Evolutionary conservation across 805 yeast genomes (phyloP), one percentile per base, ranked within the genome.

Genomic region (Kuraishia cidri): DNA sequence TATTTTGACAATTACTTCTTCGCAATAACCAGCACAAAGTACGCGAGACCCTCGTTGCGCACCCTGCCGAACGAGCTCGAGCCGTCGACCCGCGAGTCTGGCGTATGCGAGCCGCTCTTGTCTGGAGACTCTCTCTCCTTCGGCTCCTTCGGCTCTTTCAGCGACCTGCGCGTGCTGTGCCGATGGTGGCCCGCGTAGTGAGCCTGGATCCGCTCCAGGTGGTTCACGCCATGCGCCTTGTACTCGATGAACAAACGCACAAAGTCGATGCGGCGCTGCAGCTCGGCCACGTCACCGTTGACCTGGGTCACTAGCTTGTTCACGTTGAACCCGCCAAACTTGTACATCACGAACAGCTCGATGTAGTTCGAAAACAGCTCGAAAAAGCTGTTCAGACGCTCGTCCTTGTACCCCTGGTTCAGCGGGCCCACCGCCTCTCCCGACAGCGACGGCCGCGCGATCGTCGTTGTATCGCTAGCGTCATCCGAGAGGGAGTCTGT

Each of bases 221-320:
- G 9, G 14, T 31, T 33, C 6, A 20, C 19, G 15, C 23, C 31
- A 16, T 27, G 13, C 13, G 27, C 28, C 35, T 54, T 53, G 38
- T 55, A 55, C 33, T 52, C 57, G 19, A 56, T 37, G 37, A 54
- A 54, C n/a, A 50, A 36, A 27, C 48, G 49, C 19, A 48, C 37
- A 21, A 55, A 31, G 4, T 40, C 33, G 5, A 52, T 15, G 46
- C 48, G 3, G 26, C 20, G 8, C n/a, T 6, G 17, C 29, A 33
- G 24, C 12, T 25, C 21, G 16, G 13, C 30, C 22, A 26, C n/a
- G 8, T 32, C 22, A 5, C 31, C 31, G 12, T 20, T 6, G 9
- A 14, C 11, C 12, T 30, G 26, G 3, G 25, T 13, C 7, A 31
- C 18, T 20, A 31, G 11, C 21, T 29, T 25, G n/a, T 14, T 14